Conservation (phyloP, 306 rosid species). For the Delonix regia region DNA sequence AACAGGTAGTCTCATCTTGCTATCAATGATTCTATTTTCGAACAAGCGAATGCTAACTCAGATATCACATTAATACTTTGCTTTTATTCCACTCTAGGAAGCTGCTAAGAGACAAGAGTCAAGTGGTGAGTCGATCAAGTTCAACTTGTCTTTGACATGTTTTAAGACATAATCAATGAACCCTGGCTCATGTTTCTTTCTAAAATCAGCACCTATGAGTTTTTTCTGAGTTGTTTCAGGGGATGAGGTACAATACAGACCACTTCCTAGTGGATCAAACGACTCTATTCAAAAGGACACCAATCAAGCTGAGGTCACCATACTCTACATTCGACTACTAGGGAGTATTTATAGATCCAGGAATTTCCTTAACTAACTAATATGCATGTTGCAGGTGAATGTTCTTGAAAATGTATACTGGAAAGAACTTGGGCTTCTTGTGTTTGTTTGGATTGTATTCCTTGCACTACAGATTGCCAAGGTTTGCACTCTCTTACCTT, state of each 20-base stretch:
- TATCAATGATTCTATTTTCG: not conserved
- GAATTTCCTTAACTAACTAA: conserved; percentile 33
- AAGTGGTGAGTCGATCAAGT: conserved; percentile 49
- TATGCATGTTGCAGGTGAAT: conserved; percentile 45
- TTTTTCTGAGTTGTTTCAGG: conserved; percentile 41
- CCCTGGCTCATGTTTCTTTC: not conserved
- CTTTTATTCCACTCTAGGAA: conserved; percentile 46
- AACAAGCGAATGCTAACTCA: not conserved
- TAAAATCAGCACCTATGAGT: not conserved
- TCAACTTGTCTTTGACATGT: not conserved
- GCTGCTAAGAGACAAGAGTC: conserved; percentile 48
- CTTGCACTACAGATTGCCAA: conserved; percentile 61
- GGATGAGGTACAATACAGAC: conserved; percentile 53
- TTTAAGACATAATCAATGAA: not conserved
- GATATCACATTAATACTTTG: not conserved
- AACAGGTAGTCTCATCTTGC: conserved; percentile 40
- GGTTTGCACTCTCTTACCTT: conserved; percentile 42
- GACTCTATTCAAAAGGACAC: conserved; percentile 17
- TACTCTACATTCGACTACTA: not conserved
- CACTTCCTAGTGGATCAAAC: conserved; percentile 60
- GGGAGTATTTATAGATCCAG: not conserved
- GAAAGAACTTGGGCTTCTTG: conserved; percentile 74
- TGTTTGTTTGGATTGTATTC: conserved; percentile 71
- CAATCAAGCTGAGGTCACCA: conserved; percentile 44
- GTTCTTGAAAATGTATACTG: conserved; percentile 58